Base-by-base conservation (phyloP, 257 asterid species). In the Oldenlandia corymbosa region DNA sequence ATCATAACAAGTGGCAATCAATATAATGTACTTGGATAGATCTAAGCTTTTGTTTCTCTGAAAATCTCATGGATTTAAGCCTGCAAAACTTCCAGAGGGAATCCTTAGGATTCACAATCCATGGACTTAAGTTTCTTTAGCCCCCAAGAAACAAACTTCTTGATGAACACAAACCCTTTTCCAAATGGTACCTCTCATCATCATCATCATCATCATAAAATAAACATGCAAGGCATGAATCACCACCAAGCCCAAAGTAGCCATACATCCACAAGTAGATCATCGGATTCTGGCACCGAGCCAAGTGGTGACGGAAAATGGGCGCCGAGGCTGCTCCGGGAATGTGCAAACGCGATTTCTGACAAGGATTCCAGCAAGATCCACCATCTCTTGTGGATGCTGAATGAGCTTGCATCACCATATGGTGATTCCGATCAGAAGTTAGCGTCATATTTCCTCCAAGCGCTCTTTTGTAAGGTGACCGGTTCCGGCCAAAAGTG, bases 351-450 rank as follows among this genome's bases (percentile, higher is more conserved):
- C 14, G 96, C 96, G 56, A 77, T 91, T 51, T 72, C 76, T 12
- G 84, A 79, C 0, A 85, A 85, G 52, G 92, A 91, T 68, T 83
- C 95, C 1, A 46, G 37, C 66, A 87, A 77, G 83, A 79, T 81
- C 80, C 97, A 81, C 69, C 90, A 83, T 66, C 83, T 88, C 26
- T 63, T 92, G 2, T 92, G 98, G 97, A 86, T 86, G 95, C 71
- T 92, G 17, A 92, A 88, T 57, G 98, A 92, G 81, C 93, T 89
- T 7, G 75, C 95, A 53, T 92, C 97, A 24, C 98, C 98, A 2
- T 92, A 92, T 60, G 98, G 98, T n/a, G 98, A 89, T 70, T 77
- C 76, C 69, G 90, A 87, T 37, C 91, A 92, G 65, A 92, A 87
- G 71, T 63, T 92, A 21, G 97, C 97, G 5, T 71, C 82, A 30